Evolutionary conservation across 495 filamentous ascomycete species (phyloP), one percentile per base, ranked within the genome.

Genomic region (Amniculicola lignicola): DNA sequence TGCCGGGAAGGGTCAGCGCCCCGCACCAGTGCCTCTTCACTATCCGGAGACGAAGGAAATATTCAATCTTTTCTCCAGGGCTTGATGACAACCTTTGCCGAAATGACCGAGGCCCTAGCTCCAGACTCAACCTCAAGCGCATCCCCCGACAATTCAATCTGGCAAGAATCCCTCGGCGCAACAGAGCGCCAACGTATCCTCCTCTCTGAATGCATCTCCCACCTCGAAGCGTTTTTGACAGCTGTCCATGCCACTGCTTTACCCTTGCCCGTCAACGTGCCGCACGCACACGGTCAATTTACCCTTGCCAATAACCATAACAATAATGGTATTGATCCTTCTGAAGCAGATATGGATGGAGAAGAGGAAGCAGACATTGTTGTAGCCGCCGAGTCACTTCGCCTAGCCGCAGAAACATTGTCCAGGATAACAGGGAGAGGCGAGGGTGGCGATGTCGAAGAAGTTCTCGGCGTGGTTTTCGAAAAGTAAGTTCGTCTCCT

Each of bases 401-500:
- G 93, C 27, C 80, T 79, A 40, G 91, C 92, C 12, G 94, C 90
- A 2, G 83, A 84, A 27, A 80, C 80, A 48, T 74, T 99, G 10
- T 86, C 88, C 1, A 82, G 83, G 59, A 95, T 96, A 55, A 97
- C 90, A 3, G 93, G 93, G 1, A 82, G 82, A 51, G 93, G 91
- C 1, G 87, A 88, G 53, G 80, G 79, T 36, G 90, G 89, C 1
- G 93, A 99, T 77, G 89, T 99, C 25, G 92, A 99, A 70, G 93
- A 97, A 64, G 90, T 97, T 1, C 72, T 99, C 54, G 94, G 94
- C 1, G 92, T 97, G 33, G 90, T 99, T 1, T 97, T 99, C 73
- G 92, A 99, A 70, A 97, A 95, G 87, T 93, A 66, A 65, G 77
- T 75, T 24, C 19, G 24, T 3, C 11, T 21, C 42, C 46, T 47